Base-by-base conservation (phyloP, 1,284 basidiomycete species). In the Ganoderma meredithae region DNA sequence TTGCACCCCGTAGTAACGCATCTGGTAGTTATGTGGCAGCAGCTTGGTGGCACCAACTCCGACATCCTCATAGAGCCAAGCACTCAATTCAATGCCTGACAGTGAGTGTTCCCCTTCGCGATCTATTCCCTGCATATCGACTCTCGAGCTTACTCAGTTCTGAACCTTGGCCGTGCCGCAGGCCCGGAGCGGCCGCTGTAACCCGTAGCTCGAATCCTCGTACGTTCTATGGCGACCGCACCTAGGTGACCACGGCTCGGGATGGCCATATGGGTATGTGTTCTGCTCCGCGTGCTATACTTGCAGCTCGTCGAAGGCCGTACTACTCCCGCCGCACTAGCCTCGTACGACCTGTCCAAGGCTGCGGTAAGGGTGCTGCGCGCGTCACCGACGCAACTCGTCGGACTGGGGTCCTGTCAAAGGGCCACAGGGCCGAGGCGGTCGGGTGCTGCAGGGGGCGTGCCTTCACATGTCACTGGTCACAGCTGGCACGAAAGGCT, bases 1-100 rank as follows among this genome's bases (percentile, higher is more conserved):
- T n/a, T 47, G 22, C 47, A 49, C 47, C 47, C 47, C 47, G 47
- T 49, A 22, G 47, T 49, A 19, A 47, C n/a, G 44, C n/a, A 47
- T 47, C 44, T 47, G 10, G 22, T 49, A 25, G 47, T 22, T 49
- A 49, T 22, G 47, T 44, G 43, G 43, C 25, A 22, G 47, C 47
- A 25, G 47, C 47, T 25, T 22, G 47, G 47, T 49, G 47, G 47
- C 47, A 13, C 22, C 47, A 49, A 25, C 47, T 25, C 47, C 47
- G 47, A 49, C 47, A 10, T 22, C 47, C 47, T 49, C 47, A 25
- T 49, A 25, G 12, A 25, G 22, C 47, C 22, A 2, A 36, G 36
- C 36, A 49, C 47, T 49, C 47, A 49, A 49, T 49, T 49, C 47
- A 49, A 22, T 49, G 9, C 47, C 12, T 13, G 22, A 49, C 47